Conservation (phyloP, 2,329 filamentous ascomycete genomes). For the Verticillium klebahnii region DNA sequence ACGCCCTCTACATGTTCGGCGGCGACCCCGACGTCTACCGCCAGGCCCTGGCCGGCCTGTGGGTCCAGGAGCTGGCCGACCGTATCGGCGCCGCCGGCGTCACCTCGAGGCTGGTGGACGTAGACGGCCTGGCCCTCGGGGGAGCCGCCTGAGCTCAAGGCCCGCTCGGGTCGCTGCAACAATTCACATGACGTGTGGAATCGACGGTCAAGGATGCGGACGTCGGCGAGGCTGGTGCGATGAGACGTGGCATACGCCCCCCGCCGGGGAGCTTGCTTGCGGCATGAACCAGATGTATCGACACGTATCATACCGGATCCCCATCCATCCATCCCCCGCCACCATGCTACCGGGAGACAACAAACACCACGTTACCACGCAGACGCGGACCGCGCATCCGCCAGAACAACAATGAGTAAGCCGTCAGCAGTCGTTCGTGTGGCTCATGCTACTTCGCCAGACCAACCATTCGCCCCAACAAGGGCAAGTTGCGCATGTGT, state of each 20-base stretch:
- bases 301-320: not conserved
- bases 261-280: too few species aligned
- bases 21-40: slow-evolving; percentile 1
- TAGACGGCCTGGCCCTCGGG: not conserved
- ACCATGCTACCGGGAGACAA: not conserved
- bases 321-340: not conserved
- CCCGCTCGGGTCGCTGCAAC: too few species aligned
- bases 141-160: too few species aligned
- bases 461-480: not conserved
- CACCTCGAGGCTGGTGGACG: slow-evolving; percentile 1
- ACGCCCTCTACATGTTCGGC: not conserved
- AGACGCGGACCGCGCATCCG: not conserved
- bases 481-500: not conserved
- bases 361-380: not conserved
- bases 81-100: slow-evolving; percentile 5
- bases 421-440: not conserved
- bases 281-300: not conserved
- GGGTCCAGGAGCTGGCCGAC: slow-evolving; percentile 8
- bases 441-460: not conserved
- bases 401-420: not conserved
- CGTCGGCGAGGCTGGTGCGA: too few species aligned
- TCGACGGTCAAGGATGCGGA: too few species aligned
- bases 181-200: too few species aligned
- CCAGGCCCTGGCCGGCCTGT: slow-evolving; percentile 7
- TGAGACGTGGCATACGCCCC: too few species aligned